These are phyloP conservation scores for Saccharomyces hybrid DNA, from an alignment of 1,139 yeast genomes.

Conservation along the genomic window DNA sequence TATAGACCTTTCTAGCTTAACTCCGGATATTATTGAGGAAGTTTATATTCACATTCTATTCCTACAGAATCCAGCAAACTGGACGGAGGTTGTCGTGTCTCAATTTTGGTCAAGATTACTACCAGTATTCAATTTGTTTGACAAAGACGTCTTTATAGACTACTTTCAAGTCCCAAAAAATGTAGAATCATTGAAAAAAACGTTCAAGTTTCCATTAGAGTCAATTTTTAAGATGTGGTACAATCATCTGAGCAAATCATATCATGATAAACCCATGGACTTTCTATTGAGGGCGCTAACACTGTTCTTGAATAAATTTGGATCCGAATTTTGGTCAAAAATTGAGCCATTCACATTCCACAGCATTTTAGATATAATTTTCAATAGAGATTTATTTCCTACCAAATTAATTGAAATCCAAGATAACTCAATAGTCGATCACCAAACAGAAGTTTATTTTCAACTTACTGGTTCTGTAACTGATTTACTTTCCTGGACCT, in stretches of 20 bases:
- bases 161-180: conserved; percentile 41
- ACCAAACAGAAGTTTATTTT: conserved; percentile 29
- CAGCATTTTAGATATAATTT: conserved; percentile 48
- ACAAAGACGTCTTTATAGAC: conserved; percentile 36
- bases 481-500: no score
- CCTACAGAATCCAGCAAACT: conserved; percentile 47
- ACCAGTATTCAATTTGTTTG: conserved; percentile 38
- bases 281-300: conserved; percentile 43
- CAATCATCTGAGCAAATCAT: conserved; percentile 38
- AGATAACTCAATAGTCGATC: conserved; percentile 21
- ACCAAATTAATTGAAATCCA: conserved; percentile 22
- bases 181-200: conserved; percentile 38
- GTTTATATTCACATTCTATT: conserved; percentile 43
- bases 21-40: conserved; percentile 45
- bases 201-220: conserved; percentile 37
- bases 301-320: conserved; percentile 37
- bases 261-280: conserved; percentile 50
- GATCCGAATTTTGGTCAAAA: conserved; percentile 43
- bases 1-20: conserved; percentile 20
- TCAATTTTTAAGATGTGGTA: conserved; percentile 40
- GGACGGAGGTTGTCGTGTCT: conserved; percentile 38
- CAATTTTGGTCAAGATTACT: conserved; percentile 48
- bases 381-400: conserved; percentile 24
- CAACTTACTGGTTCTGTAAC: no score
- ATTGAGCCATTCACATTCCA: conserved; percentile 46